phyloP scores from a whole-genome alignment of 257 asterid species.

The Handroanthus guayacan region DNA sequence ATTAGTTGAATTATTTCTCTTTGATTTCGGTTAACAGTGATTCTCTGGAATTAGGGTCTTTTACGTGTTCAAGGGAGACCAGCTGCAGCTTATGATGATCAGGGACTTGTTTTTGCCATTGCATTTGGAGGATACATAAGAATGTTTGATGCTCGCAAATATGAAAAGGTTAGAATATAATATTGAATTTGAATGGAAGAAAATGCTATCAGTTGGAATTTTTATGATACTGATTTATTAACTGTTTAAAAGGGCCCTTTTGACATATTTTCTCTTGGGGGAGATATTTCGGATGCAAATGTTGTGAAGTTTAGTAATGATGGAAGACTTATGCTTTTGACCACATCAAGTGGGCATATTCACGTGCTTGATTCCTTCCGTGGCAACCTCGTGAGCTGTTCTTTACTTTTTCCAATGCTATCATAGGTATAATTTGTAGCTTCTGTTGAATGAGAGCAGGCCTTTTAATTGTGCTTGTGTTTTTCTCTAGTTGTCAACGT shows the following conservation, averaged over 20 bases:
- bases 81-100: conserved; percentile 89
- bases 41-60: conserved; percentile 69
- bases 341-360: conserved; percentile 83
- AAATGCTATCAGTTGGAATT: conserved; percentile 24
- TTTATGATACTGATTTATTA: conserved; percentile 35
- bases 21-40: conserved; percentile 30
- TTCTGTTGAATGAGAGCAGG: conserved; percentile 16
- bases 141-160: conserved; percentile 93
- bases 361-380: conserved; percentile 94
- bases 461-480: conserved; percentile 26
- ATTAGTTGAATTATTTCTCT: conserved; percentile 31
- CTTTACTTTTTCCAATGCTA: conserved; percentile 7
- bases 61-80: conserved; percentile 97
- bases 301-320: conserved; percentile 90
- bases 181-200: conserved; percentile 32
- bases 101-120: conserved; percentile 87
- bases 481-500: conserved; percentile 67
- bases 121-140: conserved; percentile 92
- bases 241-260: conserved; percentile 83
- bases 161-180: conserved; percentile 70
- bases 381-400: conserved; percentile 79
- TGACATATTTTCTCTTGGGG: conserved; percentile 84
- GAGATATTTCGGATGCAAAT: conserved; percentile 91
- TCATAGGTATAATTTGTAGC: conserved; percentile 9
- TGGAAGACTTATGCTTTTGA: conserved; percentile 91